Base-by-base conservation (phyloP, 495 filamentous ascomycete genomes). In the Penicillium longicatenatum region DNA sequence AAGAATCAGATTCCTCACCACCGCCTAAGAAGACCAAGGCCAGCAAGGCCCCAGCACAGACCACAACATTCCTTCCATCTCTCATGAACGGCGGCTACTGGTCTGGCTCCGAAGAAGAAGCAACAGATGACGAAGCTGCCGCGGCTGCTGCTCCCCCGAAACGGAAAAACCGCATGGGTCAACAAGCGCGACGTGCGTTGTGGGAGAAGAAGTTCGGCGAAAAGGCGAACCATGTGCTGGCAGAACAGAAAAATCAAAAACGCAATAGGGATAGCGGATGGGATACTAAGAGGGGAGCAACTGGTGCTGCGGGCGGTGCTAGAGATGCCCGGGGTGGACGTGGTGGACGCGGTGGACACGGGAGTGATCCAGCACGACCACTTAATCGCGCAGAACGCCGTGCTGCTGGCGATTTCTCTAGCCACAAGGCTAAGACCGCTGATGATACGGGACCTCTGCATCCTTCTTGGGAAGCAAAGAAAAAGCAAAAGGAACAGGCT, bases 391-490 rank as follows among this genome's bases (percentile, higher is more conserved):
- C 41, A 9, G 54, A 67, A 49, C 55, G 55, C 5, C 50, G 48
- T 22, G 37, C 43, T 35, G 59, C 37, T 33, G 21, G 50, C 31
- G 8, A 39, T 39, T 39, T 39, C 37, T 29, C 47, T 39, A 26
- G 48, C 17, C 55, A 61, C 22, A 30, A 35, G 7, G 66, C 50
- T 29, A 79, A 76, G 59, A 64, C 73, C 47, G 76, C 75, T 64
- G 84, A 80, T 63, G 83, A 80, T 63, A 75, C 82, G 62, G 89
- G 88, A 68, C 78, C 86, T 7, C 69, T 98, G 63, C 94, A 98
- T 84, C 94, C 94, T 10, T 93, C 88, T 52, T 98, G 94, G 94
- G 88, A 91, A 72, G 94, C 94, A 7, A 90, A 87, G 43, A 89
- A 86, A 78, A 87, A 87, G 75, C 88, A 86, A 16, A 97, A 98